Conservation (phyloP, 2,329 filamentous ascomycete species). For the Karstenula rhodostoma region DNA sequence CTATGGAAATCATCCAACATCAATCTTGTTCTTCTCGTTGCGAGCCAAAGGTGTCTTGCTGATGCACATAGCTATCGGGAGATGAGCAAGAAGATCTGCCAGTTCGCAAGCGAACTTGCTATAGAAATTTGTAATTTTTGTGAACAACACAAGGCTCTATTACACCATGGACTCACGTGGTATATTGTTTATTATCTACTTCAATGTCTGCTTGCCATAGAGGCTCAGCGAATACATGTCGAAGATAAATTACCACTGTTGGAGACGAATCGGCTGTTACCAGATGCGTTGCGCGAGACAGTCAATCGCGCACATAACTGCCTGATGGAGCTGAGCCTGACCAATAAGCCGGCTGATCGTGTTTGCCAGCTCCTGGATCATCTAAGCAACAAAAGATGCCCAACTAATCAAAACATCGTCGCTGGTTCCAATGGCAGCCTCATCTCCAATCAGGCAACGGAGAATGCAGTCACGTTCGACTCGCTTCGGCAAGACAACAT, state of each 20-base stretch:
- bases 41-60: neutral
- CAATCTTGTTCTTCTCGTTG: neutral
- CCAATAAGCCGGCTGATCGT: neutral
- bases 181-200: neutral
- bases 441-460: neutral
- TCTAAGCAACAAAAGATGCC: neutral
- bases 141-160: neutral
- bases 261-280: neutral
- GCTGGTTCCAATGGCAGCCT: neutral
- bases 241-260: neutral
- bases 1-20: neutral
- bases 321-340: neutral
- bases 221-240: neutral
- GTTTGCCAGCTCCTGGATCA: neutral
- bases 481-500: neutral
- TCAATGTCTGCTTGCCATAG: neutral
- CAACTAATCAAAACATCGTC: neutral
- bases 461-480: neutral
- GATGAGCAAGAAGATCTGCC: neutral
- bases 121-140: neutral
- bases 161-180: neutral
- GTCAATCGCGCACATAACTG: neutral
- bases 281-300: neutral
- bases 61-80: neutral
- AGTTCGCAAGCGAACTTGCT: neutral